A percentile compares a stretch with the other conserved stretches of the same genome.
phyloP scores from a whole-genome alignment of 495 filamentous ascomycete species.

The Hypoxylon trugodes region DNA sequence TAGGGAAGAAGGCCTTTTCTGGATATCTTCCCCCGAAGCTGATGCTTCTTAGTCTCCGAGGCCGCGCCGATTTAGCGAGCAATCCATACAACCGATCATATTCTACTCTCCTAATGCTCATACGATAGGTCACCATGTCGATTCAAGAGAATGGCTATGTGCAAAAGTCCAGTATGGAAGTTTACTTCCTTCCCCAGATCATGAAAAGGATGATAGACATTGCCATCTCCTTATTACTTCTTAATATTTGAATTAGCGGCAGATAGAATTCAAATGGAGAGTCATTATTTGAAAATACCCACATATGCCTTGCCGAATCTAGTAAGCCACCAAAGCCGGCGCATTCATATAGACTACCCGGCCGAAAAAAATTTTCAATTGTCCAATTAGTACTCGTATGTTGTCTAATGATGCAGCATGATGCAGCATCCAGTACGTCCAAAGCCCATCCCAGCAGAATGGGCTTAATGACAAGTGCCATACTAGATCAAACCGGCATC shows the following conservation, averaged over 20 bases:
- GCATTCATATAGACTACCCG: not conserved
- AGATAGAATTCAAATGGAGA: slow-evolving; percentile 4
- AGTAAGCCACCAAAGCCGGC: not conserved
- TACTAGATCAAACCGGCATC: not conserved
- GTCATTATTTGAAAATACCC: slow-evolving; percentile 2
- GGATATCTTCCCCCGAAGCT: not conserved
- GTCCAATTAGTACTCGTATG: not conserved
- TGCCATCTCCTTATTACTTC: not conserved
- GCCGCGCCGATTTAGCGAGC: not conserved
- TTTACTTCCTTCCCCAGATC: not conserved
- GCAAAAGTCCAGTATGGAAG: not conserved
- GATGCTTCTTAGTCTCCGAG: not conserved
- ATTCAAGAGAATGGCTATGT: not conserved
- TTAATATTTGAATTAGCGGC: not conserved
- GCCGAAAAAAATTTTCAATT: not conserved
- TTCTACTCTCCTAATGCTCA: not conserved
- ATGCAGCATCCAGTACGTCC: not conserved
- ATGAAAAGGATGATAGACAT: not conserved
- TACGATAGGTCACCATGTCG: not conserved
- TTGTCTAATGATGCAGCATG: not conserved
- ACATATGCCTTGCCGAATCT: slow-evolving; percentile 1
- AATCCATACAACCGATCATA: not conserved
- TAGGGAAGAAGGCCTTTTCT: slow-evolving; percentile 4
- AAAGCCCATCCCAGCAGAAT: too few relatives aligned
- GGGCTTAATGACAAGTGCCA: not conserved